Conservation (phyloP, 164 flowering plant species). For the Magnolia changhungtana region DNA sequence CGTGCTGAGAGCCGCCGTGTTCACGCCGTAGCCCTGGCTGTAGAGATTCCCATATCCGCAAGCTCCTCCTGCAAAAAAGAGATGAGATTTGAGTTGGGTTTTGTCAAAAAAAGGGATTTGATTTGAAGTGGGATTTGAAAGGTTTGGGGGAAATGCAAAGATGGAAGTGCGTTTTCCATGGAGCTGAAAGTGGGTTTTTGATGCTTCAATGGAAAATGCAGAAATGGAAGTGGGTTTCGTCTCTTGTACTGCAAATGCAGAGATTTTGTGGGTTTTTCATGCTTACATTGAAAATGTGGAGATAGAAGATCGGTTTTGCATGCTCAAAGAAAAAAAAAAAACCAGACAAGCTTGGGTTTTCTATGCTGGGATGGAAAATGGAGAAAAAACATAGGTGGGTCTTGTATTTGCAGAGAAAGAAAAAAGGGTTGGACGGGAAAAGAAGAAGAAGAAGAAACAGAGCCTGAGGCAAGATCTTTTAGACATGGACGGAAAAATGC, state of each 20-base stretch:
- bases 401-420: neutral
- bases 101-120: neutral
- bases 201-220: neutral
- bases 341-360: too few relatives aligned
- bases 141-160: neutral
- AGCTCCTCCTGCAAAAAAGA: constrained; percentile 42
- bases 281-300: neutral
- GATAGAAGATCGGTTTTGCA: neutral
- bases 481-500: neutral
- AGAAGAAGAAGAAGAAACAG: neutral
- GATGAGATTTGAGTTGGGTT: neutral
- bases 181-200: neutral
- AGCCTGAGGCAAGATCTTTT: neutral
- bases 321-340: neutral
- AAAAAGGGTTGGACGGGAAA: neutral
- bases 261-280: neutral
- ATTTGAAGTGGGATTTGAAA: neutral
- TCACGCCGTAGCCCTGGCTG: constrained; percentile 58
- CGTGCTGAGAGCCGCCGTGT: constrained; percentile 55
- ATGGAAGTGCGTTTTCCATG: neutral
- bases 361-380: too few relatives aligned
- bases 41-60: constrained; percentile 58
- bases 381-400: neutral
- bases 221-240: neutral
- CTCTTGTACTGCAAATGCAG: neutral